Base-by-base conservation (phyloP, 1,284 basidiomycete genomes). In the Boletus mariae region DNA sequence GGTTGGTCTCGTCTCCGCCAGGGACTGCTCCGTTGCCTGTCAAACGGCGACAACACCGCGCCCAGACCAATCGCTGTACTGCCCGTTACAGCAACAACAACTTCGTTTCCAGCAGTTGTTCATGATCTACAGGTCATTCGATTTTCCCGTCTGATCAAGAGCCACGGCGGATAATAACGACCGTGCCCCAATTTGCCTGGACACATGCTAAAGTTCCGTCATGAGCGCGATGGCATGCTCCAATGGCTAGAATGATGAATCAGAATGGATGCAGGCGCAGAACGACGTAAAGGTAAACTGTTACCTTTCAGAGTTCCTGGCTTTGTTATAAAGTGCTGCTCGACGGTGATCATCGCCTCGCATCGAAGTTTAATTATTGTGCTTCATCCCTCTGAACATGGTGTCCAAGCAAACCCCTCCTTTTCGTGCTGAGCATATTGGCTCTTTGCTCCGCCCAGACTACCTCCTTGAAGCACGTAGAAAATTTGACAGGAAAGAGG, bases 361-460 rank as follows among this genome's bases (percentile, higher is more conserved):
- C 10, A 12, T 32, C 32, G 12, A 32, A 12, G 3, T 32, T 9
- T 32, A 9, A 11, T 32, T 9, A 4, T 9, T 9, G 6, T 12
- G 31, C 31, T 38, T 38, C 37, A 38, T 37, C 12, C 35, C n/a
- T 23, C 20, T 41, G 38, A 41, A 17, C 9, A 41, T 41, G 40
- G 23, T 13, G 11, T 13, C 20, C 20, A 41, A 41, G 23, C 40
- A 25, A 25, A 41, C 17, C 1, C 43, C 26, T 17, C n/a, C 26
- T 17, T 79, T 75, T 61, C 76, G 79, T 52, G 80, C 78, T 44
- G 80, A 82, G 51, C 81, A 83, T 60, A 63, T 84, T 25, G 83
- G 83, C 32, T 83, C 82, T 12, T 73, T 87, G 55, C 69, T 86
- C 25, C 79, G 85, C 13, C 82, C 84, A 5, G 56, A 69, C 3